Evolutionary conservation across 106 monocot species (phyloP), one percentile per base, ranked within the genome.

Genomic region (Apostasia ramifera): DNA sequence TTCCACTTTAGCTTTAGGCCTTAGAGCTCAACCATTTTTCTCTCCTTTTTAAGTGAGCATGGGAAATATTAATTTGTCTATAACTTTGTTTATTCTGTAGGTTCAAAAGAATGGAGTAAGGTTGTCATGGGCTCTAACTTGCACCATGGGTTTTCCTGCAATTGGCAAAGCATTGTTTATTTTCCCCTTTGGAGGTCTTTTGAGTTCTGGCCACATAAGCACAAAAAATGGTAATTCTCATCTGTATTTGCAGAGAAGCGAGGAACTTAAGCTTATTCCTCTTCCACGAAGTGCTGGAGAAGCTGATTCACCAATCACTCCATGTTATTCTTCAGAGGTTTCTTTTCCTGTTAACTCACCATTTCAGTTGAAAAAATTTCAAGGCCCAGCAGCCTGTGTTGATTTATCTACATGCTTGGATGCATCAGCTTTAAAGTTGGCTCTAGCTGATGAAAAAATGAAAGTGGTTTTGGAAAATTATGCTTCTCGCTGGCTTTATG

Each of bases 61-160:
- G 52, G 9, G 40, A 12, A 52, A 45, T 43, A 55, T 8, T 53
- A 51, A 11, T 40, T 78, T 4, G 13, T 3, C 57, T 41, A 26
- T 44, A 10, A 57, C 15, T 57, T 5, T 62, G 62, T 44, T 44
- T 4, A 44, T 48, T 72, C 58, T 65, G 10, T 69, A 95, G 92
- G 76, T 89, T 66, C 55, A 81, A 45, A 95, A 92, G 74, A 76
- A 86, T 81, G 84, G 74, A 65, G 82, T 83, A 42, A 82, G 66
- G 67, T 78, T 95, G 47, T 81, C 92, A 51, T 86, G 85, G 89
- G 76, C 66, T 56, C 79, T 95, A 59, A 73, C 84, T 43, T 88
- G 82, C 67, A 79, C 81, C 1, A 78, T 92, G 86, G 91, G 88
- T 55, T 81, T 73, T 69, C 88, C 95, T 69, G 64, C 52, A 58